phyloP scores from a whole-genome alignment of 2,329 filamentous ascomycete species.

The Beauveria pseudobassiana region DNA sequence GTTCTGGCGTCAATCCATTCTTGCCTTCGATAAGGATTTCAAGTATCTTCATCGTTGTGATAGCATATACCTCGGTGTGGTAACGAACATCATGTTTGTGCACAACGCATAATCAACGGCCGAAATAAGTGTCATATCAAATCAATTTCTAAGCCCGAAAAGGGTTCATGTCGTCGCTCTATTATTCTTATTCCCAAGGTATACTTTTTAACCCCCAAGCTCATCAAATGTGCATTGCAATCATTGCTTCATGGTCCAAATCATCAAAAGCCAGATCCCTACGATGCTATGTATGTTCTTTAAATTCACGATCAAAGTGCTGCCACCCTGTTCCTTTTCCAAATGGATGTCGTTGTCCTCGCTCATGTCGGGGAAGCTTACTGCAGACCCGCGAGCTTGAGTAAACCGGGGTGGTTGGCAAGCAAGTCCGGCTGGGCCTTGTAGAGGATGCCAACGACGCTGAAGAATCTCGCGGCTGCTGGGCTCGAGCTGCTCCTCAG shows the following conservation, averaged over 20 bases:
- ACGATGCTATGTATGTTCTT: constrained; percentile 6
- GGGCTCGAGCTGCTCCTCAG: constrained; percentile 67
- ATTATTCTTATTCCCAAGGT: constrained; percentile 11
- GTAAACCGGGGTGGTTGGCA: constrained; percentile 23
- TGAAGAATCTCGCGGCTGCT: constrained; percentile 61
- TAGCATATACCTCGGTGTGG: background rate
- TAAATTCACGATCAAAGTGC: background rate
- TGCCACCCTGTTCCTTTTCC: background rate
- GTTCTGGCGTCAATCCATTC: background rate
- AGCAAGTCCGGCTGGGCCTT: constrained; percentile 26
- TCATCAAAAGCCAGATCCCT: constrained; percentile 9
- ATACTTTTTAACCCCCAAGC: constrained; percentile 4
- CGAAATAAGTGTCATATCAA: background rate
- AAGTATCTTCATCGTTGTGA: background rate
- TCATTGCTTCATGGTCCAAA: constrained; percentile 12
- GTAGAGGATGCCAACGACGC: constrained; percentile 47
- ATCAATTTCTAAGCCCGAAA: background rate
- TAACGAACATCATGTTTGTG: background rate
- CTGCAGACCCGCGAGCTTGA: constrained; percentile 24
- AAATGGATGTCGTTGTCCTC: background rate
- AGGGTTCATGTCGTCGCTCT: background rate
- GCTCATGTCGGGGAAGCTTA: background rate
- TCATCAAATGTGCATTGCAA: constrained; percentile 7
- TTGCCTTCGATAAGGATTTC: background rate
- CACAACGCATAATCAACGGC: background rate